Evolutionary conservation across 805 yeast species (phyloP), one percentile per base, ranked within the genome.

Genomic region (Myxozyma geophila): DNA sequence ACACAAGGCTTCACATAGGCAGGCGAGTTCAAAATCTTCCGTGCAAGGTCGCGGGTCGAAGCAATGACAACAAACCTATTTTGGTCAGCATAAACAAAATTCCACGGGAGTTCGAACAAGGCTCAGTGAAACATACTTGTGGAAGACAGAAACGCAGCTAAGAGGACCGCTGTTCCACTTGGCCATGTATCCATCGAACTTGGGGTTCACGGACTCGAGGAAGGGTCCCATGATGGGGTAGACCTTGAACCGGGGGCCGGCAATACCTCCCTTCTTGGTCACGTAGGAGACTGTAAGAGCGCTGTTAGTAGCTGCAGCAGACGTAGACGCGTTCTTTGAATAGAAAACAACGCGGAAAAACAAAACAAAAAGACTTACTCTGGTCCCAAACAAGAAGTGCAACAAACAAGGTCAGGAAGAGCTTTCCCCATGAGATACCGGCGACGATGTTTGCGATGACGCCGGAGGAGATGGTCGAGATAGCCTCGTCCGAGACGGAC

Each of bases 211-310:
- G 17, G 95, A 87, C 75, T 95, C 98, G 76, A 95, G 80, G 72
- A 95, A 95, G 2, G 99, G 98, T 1, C 99, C 99, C 70, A 95
- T 92, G 55, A 95, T 81, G 1, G 99, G 99, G 92, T 96, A 93
- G 62, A 92, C 72, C 77, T 95, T 95, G 75, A 82, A 86, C 51
- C 79, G 77, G 13, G 98, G 99, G 23, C 99, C 99, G 8, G 91
- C 97, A 75, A 93, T 91, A 40, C 84, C 74, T 49, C 98, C 98
- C 77, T 95, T 95, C 67, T 86, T 85, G 51, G 84, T 72, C 72
- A 91, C 87, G 75, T 95, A 95, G 76, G 76, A 88, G 96, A 76
- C 90, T 96, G 74, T 84, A 1, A 85, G 79, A 53, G 89, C 71
- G 4, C 79, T 1, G 47, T 39, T 13, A 49, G 50, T n/a, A 7